Conservation (phyloP, 805 yeast species). For the Pichia cephalocereana region DNA sequence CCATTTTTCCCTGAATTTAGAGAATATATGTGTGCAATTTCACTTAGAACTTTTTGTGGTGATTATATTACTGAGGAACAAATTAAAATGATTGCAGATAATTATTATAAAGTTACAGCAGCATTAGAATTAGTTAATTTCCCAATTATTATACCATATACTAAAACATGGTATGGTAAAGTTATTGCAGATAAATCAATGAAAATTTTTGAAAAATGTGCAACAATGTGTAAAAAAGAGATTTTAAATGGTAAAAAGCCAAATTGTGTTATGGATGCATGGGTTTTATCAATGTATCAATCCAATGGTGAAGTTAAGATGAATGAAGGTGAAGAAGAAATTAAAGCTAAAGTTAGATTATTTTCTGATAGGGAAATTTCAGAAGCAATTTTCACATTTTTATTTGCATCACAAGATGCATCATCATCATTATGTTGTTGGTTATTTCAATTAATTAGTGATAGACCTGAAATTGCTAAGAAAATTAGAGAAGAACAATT, state of each 20-base stretch:
- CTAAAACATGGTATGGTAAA: conserved; percentile 98
- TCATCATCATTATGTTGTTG: conserved; percentile 96
- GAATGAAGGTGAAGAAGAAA: conserved; percentile 32
- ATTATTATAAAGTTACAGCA: conserved; percentile 85
- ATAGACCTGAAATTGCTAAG: conserved; percentile 80
- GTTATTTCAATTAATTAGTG: conserved; percentile 94
- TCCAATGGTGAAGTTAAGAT: conserved; percentile 25
- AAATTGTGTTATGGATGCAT: conserved; percentile 88
- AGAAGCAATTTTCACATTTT: conserved; percentile 91
- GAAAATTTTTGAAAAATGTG: conserved; percentile 84
- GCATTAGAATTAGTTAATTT: conserved; percentile 96
- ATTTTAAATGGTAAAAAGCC: conserved; percentile 72
- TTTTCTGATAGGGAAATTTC: conserved; percentile 88
- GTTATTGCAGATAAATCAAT: conserved; percentile 88
- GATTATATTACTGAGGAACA: conserved; percentile 89
- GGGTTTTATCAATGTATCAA: conserved; percentile 74
- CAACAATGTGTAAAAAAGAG: conserved; percentile 75
- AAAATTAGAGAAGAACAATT: conserved; percentile 92
- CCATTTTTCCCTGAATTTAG: conserved; percentile 90
- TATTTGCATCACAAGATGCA: conserved; percentile 98
- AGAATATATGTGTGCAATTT: conserved; percentile 91
- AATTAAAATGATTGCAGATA: conserved; percentile 80
- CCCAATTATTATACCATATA: conserved; percentile 92
- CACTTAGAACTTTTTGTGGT: conserved; percentile 92
- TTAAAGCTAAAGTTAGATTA: conserved; percentile 57